Evolutionary conservation across 2,329 filamentous ascomycete species (phyloP), one percentile per base, ranked within the genome.

Genomic region (Alternaria ventricosa): DNA sequence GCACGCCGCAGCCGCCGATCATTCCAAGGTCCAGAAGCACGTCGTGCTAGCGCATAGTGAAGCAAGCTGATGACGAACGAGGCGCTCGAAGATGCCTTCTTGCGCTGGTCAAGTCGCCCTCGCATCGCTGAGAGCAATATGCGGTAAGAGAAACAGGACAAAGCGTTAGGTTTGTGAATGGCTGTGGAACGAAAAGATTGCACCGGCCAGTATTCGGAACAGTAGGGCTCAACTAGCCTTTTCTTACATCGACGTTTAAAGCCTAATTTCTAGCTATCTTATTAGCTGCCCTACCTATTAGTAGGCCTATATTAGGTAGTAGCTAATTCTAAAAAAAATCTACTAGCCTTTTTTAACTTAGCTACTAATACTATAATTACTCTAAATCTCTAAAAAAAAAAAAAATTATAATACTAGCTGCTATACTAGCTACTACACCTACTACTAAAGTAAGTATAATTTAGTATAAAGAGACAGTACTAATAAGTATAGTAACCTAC

Each of bases 41-140:
- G 65, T 68, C 64, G 55, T 65, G 55, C 45, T 57, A 51, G 64
- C 54, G 44, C 57, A 55, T 41, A 23, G 41, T 59, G 55, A 49
- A 45, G 67, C 58, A 51, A 45, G 49, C 44, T 57, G 47, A 71
- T 75, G 75, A 77, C 72, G 75, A 71, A 55, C 51, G 71, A 69
- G 69, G 70, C 71, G 68, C 64, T 65, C 63, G 55, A 54, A 44
- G 15, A 28, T 18, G 44, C 36, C 41, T 23, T 33, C 36, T 50
- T 33, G 30, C 36, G 36, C 36, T 18, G 15, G n/a, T 41, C 36
- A 25, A n/a, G 22, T 53, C 30, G 44, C 55, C 41, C 20, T 54
- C n/a, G 47, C 15, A 53, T 18, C 46, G n/a, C 33, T 53, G 49
- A 22, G 30, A 36, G 28, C 30, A n/a, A 22, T n/a, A 30, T 23